phyloP scores from a whole-genome alignment of 148 eudicot species.

The Euryodendron excelsum region DNA sequence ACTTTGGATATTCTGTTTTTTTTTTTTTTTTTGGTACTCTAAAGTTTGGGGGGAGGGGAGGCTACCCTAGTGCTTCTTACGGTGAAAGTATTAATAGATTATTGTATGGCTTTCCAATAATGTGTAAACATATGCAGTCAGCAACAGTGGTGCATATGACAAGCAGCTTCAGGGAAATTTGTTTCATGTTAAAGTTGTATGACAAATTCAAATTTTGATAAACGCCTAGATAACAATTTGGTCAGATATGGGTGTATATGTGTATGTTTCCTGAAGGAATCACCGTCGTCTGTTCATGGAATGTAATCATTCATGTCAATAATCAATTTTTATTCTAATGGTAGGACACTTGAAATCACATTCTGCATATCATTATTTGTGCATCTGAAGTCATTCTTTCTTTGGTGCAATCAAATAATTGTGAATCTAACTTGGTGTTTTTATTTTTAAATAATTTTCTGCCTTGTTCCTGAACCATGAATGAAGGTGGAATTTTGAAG shows the following conservation, averaged over 20 bases:
- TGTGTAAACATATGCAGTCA: not conserved
- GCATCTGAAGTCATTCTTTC: constrained; percentile 3
- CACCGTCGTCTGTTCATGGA: not conserved
- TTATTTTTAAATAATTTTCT: not conserved
- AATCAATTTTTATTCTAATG: not conserved
- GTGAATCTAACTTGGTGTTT: not conserved
- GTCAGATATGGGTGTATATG: not conserved
- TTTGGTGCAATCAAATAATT: constrained; percentile 1
- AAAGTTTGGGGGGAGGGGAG: too few species aligned
- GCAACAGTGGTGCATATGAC: not conserved
- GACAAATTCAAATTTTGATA: not conserved
- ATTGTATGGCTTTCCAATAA: not conserved
- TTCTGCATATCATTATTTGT: not conserved
- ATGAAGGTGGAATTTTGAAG: constrained; percentile 80
- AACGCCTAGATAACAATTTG: not conserved
- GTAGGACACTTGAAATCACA: not conserved
- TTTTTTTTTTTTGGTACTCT: too few species aligned
- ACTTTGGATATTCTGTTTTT: too few species aligned
- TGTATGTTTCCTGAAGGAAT: not conserved
- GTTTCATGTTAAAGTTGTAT: not conserved
- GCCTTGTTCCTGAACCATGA: constrained; percentile 4
- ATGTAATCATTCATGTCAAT: not conserved
- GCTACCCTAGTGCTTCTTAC: too few species aligned
- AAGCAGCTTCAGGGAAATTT: not conserved
- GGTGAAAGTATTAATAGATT: too few species aligned